A percentile compares a stretch with the other conserved stretches of the same genome.
Evolutionary conservation across 306 rosid genomes (phyloP).

Genomic region (Biancaea sappan): DNA sequence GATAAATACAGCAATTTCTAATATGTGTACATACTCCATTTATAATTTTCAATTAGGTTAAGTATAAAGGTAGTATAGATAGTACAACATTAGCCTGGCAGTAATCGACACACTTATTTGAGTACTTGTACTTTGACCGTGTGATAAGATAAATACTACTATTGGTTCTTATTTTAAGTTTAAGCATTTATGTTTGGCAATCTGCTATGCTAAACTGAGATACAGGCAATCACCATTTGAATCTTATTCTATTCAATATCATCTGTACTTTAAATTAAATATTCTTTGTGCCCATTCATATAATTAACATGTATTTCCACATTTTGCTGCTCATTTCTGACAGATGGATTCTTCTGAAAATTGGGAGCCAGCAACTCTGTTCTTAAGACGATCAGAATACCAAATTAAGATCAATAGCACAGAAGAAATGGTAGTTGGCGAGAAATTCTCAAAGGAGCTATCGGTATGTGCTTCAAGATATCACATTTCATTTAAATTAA

Average conservation of each 20-base stretch:
- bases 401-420: conserved; percentile 62
- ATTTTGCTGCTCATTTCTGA: conserved; percentile 30
- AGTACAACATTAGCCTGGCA: too few relatives aligned
- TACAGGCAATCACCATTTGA: background rate
- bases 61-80: too few relatives aligned
- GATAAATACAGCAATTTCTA: too few relatives aligned
- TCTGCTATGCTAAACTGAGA: background rate
- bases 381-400: conserved; percentile 73
- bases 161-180: background rate
- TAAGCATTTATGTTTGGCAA: background rate
- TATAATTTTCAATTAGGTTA: too few relatives aligned
- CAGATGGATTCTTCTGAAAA: conserved; percentile 85
- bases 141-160: background rate
- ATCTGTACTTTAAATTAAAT: background rate
- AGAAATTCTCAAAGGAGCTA: conserved; percentile 84
- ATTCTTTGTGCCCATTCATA: conserved; percentile 8
- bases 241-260: background rate
- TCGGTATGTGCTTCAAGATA: conserved; percentile 60
- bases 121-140: too few relatives aligned
- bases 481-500: background rate
- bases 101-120: too few relatives aligned
- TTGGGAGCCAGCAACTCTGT: conserved; percentile 79
- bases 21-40: too few relatives aligned
- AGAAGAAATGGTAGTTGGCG: conserved; percentile 55
- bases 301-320: conserved; percentile 13